Base-by-base conservation (phyloP, 179 eudicot species). In the Carnegiea gigantea region DNA sequence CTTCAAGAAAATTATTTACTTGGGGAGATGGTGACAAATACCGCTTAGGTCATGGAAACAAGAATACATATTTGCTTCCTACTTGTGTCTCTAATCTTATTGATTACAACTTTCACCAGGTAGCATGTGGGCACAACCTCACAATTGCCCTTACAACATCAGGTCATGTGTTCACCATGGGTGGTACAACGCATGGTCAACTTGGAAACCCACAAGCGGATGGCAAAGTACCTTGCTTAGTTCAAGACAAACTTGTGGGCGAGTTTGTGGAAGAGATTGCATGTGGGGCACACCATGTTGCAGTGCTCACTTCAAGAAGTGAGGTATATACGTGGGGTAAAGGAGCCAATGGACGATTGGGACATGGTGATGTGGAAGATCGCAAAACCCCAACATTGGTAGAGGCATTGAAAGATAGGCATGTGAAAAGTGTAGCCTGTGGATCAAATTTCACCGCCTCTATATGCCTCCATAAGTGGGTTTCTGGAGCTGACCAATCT, bases 11-110 rank as follows among this genome's bases (percentile, higher is more conserved):
- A 83, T 72, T 95, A 46, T 95, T 92, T 87, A 93, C 97, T 24
- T 95, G 97, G 95, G 98, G 98, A 3, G 98, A 93, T 76, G 98
- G 98, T 18, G 98, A 92, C 70, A 95, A 91, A 82, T 79, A 91
- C 67, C 88, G 92, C 18, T 76, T 93, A 64, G 97, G 98, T 12
- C 98, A 94, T 83, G 97, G 96, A 70, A 86, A 81, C 80, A 93
- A 93, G 85, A 91, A 92, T 15, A 70, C 93, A 1, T 85, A 86
- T 87, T 82, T 94, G 80, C 84, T 82, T 78, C 98, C 98, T 1
- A 93, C 96, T 7, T 90, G 93, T 75, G 94, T 94, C 28, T 90
- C 96, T 12, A 43, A 89, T 30, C 86, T 94, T 14, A 78, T 92
- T 24, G 97, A 94, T 72, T 94, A 94, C 86, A 94, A 93, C 78